Conservation (phyloP, 768 basidiomycete species). For the Mycena belliarum region DNA sequence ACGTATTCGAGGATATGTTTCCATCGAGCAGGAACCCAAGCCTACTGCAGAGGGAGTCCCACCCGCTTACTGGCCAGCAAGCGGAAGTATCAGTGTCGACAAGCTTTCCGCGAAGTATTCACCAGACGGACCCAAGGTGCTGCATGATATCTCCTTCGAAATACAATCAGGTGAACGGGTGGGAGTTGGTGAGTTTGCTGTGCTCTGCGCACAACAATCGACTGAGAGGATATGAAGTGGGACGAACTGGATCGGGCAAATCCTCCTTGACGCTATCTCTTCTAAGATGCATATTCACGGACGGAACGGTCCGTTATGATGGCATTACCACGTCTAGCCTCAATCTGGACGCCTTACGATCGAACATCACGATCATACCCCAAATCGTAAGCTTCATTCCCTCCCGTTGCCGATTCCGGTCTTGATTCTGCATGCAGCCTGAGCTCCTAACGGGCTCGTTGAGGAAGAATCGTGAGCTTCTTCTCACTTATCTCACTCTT, state of each 20-base stretch:
- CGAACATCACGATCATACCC: conserved; percentile 47
- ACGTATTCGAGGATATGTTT: conserved; percentile 32
- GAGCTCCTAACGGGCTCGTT: conserved; percentile 2
- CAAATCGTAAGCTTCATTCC: conserved; percentile 28
- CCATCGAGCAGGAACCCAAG: conserved; percentile 44
- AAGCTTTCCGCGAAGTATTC: conserved; percentile 44
- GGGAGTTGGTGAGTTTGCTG: conserved; percentile 34
- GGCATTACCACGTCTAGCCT: conserved; percentile 39
- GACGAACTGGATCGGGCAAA: conserved; percentile 29
- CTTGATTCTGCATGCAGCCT: neutral
- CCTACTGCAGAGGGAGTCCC: conserved; percentile 34
- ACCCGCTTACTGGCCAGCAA: conserved; percentile 53
- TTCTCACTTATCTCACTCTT: too few species aligned
- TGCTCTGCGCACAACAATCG: neutral
- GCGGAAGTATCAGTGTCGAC: conserved; percentile 43
- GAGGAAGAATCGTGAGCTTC: neutral
- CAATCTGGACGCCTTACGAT: conserved; percentile 46
- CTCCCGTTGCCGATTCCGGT: too few species aligned
- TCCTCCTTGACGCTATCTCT: conserved; percentile 43
- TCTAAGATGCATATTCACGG: conserved; percentile 40
- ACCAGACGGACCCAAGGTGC: conserved; percentile 17
- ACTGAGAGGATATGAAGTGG: conserved; percentile 20
- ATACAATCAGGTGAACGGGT: conserved; percentile 49
- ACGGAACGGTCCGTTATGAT: conserved; percentile 40
- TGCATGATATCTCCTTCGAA: conserved; percentile 33